phyloP scores from a whole-genome alignment of 225 moss, liverwort and hornwort genomes.

The Antitrichia curtipendula region DNA sequence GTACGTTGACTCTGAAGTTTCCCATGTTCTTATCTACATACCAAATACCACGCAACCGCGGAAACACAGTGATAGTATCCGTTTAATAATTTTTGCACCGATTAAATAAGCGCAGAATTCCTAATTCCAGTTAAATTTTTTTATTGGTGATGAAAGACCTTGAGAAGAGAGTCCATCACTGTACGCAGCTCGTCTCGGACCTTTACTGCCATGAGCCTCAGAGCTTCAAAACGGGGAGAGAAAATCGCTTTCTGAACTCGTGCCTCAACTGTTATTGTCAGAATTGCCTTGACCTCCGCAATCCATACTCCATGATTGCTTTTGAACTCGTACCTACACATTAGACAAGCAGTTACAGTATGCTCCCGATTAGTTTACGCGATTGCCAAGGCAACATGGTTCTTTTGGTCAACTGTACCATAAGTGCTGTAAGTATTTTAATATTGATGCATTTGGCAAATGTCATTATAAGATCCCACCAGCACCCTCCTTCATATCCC shows the following conservation, averaged over 20 bases:
- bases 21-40: no score
- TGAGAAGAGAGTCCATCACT: constrained; percentile 18
- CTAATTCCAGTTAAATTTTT: neutral
- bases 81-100: neutral
- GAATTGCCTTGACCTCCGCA: neutral
- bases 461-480: neutral
- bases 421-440: neutral
- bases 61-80: neutral
- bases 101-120: neutral
- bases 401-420: neutral
- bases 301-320: constrained; percentile 29
- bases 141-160: neutral
- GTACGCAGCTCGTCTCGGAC: neutral
- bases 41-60: neutral
- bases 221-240: constrained; percentile 1
- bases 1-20: neutral
- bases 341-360: neutral
- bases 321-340: constrained; percentile 13
- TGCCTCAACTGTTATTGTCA: constrained; percentile 10
- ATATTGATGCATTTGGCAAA: neutral
- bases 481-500: neutral
- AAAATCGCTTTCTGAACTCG: constrained; percentile 9
- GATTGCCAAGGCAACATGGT: neutral
- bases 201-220: neutral
- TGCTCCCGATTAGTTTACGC: neutral